phyloP scores from a whole-genome alignment of 805 yeast genomes.

The Teunomyces cretensis region DNA sequence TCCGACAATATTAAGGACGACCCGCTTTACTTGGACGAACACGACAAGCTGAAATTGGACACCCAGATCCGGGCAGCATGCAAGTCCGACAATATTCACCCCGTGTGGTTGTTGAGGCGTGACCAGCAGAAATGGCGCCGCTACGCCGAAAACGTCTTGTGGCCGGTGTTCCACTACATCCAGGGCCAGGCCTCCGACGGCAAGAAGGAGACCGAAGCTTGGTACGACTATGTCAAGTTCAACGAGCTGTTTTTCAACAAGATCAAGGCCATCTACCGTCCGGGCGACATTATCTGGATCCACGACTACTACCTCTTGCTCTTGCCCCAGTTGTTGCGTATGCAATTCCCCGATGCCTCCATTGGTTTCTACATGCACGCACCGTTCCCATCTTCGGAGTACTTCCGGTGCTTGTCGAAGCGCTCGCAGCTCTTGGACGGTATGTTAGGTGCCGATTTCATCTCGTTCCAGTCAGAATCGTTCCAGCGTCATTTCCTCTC shows the following conservation, averaged over 20 bases:
- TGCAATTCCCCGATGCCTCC: slow-evolving; percentile 68
- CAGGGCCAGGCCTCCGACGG: slow-evolving; percentile 73
- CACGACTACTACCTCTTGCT: slow-evolving; percentile 86
- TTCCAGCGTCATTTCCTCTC: slow-evolving; percentile 90
- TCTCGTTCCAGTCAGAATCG: slow-evolving; percentile 83
- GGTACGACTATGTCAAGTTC: slow-evolving; percentile 87
- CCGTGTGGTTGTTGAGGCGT: slow-evolving; percentile 82
- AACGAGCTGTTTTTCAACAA: slow-evolving; percentile 88
- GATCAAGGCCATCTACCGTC: slow-evolving; percentile 67
- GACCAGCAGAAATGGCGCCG: slow-evolving; percentile 83
- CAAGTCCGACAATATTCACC: slow-evolving; percentile 60
- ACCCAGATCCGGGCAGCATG: slow-evolving; percentile 45
- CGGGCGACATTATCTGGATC: slow-evolving; percentile 91
- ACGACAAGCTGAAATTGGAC: slow-evolving; percentile 55
- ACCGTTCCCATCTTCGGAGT: slow-evolving; percentile 95
- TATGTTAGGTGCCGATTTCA: slow-evolving; percentile 81
- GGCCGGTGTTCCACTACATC: slow-evolving; percentile 96
- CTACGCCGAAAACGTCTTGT: slow-evolving; percentile 84
- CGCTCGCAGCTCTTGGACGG: slow-evolving; percentile 84
- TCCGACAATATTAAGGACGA: slow-evolving; percentile 46
- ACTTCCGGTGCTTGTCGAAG: slow-evolving; percentile 84
- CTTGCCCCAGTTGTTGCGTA: slow-evolving; percentile 78
- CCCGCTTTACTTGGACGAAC: slow-evolving; percentile 57
- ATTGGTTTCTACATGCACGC: slow-evolving; percentile 82
- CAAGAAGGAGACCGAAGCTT: slow-evolving; percentile 62